Evolutionary conservation across 306 rosid genomes (phyloP).

Genomic region (Cucurbita ficifolia): DNA sequence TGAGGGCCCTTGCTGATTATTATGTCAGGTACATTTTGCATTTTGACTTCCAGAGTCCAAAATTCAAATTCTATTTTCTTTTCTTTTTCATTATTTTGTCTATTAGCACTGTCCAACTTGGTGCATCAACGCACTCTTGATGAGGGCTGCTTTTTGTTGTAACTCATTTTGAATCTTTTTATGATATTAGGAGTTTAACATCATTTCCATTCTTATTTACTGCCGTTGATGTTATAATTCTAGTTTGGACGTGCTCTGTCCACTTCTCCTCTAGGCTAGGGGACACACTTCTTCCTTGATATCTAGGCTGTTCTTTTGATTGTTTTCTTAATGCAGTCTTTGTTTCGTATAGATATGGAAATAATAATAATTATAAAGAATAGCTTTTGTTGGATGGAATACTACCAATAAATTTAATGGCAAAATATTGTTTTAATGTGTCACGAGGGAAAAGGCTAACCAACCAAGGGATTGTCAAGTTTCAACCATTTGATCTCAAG

Average conservation of each 20-base stretch:
- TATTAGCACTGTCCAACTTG: background rate
- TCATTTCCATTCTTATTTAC: background rate
- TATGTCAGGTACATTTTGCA: constrained; percentile 36
- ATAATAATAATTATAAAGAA: background rate
- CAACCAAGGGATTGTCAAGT: background rate
- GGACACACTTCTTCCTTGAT: background rate
- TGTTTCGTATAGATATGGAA: background rate
- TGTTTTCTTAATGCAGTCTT: background rate
- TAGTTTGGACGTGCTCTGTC: background rate
- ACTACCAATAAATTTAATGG: background rate
- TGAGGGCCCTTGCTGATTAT: constrained; percentile 54
- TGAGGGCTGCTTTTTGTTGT: background rate
- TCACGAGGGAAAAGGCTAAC: background rate
- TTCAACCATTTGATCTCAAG: background rate
- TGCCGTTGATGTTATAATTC: background rate
- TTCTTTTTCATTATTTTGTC: background rate
- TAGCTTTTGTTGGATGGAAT: background rate
- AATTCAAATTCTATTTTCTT: background rate
- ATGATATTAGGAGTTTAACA: background rate
- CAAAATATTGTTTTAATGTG: background rate
- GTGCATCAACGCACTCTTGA: background rate
- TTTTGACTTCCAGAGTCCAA: background rate
- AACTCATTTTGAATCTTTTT: background rate
- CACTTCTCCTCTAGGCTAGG: background rate
- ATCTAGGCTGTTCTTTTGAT: background rate